Evolutionary conservation across 202 grass and related monocot genomes (phyloP).

Genomic region (Eragrostis tef): DNA sequence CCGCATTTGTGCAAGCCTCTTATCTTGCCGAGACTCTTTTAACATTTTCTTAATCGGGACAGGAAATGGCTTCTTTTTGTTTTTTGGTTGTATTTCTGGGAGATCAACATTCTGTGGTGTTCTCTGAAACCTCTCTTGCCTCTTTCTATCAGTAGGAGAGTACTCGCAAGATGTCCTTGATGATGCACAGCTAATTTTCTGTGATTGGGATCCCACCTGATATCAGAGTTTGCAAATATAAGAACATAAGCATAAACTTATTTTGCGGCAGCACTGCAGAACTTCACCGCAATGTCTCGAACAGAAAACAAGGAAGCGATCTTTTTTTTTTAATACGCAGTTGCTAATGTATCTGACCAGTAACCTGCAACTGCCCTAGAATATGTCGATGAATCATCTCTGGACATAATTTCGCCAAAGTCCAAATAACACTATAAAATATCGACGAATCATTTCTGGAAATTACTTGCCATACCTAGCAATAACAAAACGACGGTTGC

Average conservation of each 20-base stretch:
- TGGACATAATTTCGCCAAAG: not conserved
- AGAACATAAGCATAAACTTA: not conserved
- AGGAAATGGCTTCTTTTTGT: constrained; percentile 82
- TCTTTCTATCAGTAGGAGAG: constrained; percentile 35
- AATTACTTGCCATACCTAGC: not conserved
- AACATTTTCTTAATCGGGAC: constrained; percentile 77
- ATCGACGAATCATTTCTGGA: not conserved
- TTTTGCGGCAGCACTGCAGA: not conserved
- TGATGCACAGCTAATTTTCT: not conserved
- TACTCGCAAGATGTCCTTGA: constrained; percentile 49
- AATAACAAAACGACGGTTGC: not conserved
- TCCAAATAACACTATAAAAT: not conserved
- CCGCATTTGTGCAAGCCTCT: constrained; percentile 65
- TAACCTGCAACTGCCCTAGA: not conserved
- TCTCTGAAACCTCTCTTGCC: constrained; percentile 42
- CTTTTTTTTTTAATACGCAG: not conserved
- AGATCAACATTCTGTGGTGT: constrained; percentile 81
- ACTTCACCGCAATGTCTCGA: not conserved
- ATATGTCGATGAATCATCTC: not conserved
- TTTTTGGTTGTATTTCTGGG: constrained; percentile 67
- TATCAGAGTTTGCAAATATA: not conserved
- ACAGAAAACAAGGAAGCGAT: not conserved
- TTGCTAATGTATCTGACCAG: not conserved
- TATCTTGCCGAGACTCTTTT: constrained; percentile 62
- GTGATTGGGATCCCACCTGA: constrained; percentile 45